A percentile compares a stretch with the other conserved stretches of the same genome.
phyloP scores from a whole-genome alignment of 257 asterid genomes.

The Mentha longifolia region DNA sequence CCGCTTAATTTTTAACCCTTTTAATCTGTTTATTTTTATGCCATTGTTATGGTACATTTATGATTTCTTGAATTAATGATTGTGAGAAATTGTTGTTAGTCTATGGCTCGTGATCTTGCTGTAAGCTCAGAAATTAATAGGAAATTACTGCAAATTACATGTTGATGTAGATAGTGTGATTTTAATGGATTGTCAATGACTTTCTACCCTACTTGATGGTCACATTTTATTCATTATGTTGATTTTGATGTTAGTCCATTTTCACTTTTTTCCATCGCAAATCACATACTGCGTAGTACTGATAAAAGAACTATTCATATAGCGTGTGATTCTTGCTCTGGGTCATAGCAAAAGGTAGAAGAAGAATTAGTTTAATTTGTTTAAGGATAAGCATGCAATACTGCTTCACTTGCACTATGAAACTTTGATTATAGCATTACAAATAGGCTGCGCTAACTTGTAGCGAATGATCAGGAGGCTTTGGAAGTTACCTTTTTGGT shows the following conservation, averaged over 20 bases:
- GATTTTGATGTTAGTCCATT: background rate
- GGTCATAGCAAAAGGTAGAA: too few species aligned
- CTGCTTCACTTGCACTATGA: too few species aligned
- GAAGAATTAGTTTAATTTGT: too few species aligned
- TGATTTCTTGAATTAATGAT: background rate
- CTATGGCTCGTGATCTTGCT: background rate
- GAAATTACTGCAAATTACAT: too few species aligned
- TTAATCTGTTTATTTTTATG: background rate
- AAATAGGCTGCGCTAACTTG: too few species aligned
- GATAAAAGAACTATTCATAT: too few species aligned
- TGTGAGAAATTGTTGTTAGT: background rate
- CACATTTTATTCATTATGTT: background rate
- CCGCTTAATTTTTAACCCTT: background rate
- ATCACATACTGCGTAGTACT: background rate
- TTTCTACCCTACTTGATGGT: background rate
- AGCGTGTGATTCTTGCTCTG: too few species aligned
- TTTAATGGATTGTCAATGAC: background rate
- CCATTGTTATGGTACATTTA: background rate
- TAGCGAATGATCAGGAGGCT: too few species aligned
- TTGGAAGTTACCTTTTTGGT: constrained; percentile 89
- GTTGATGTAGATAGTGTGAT: background rate
- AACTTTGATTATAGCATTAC: too few species aligned
- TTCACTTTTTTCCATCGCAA: background rate
- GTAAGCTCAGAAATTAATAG: too few species aligned
- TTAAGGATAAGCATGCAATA: too few species aligned